Conservation (phyloP, 495 filamentous ascomycete genomes). For the Penicillium bovifimosum region DNA sequence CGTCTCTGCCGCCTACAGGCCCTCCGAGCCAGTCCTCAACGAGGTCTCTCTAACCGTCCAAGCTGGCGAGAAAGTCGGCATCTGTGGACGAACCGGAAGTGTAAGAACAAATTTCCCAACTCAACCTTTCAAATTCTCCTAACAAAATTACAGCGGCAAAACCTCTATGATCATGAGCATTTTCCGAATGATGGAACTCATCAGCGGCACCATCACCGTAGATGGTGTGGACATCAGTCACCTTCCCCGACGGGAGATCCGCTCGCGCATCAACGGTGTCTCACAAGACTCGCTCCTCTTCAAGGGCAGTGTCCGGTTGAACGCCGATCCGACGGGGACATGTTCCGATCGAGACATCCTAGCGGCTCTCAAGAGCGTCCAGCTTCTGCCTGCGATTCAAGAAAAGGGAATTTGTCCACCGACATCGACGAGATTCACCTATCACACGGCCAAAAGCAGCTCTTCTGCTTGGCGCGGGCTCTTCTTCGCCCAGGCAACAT, state of each 20-base stretch:
- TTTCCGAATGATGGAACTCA: slow-evolving; percentile 50
- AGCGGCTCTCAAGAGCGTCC: slow-evolving; percentile 44
- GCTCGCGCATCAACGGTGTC: slow-evolving; percentile 45
- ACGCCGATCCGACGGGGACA: slow-evolving; percentile 40
- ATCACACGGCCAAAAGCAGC: slow-evolving; percentile 58
- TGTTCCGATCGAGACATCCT: slow-evolving; percentile 34
- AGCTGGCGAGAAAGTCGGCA: slow-evolving; percentile 54
- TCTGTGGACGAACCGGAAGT: slow-evolving; percentile 47
- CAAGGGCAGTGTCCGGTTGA: slow-evolving; percentile 40
- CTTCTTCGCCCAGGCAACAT: slow-evolving; percentile 46
- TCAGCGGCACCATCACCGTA: slow-evolving; percentile 38
- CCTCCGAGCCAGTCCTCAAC: slow-evolving; percentile 40
- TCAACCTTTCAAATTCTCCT: background rate
- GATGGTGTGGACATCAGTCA: slow-evolving; percentile 45
- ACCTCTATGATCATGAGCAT: slow-evolving; percentile 46
- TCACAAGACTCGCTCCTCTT: slow-evolving; percentile 57
- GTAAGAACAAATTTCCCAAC: slow-evolving; percentile 17
- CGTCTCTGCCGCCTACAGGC: slow-evolving; percentile 39
- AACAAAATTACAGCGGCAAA: slow-evolving; percentile 35
- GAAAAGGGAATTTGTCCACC: slow-evolving; percentile 45
- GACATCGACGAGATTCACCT: slow-evolving; percentile 47
- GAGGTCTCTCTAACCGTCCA: slow-evolving; percentile 46
- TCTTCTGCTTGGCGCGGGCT: slow-evolving; percentile 59
- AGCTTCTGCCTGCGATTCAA: slow-evolving; percentile 43
- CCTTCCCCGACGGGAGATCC: slow-evolving; percentile 43